A percentile compares a stretch with the other conserved stretches of the same genome.
Evolutionary conservation across 2,329 filamentous ascomycete genomes (phyloP).

Genomic region (Trichoderma brevicompactum): DNA sequence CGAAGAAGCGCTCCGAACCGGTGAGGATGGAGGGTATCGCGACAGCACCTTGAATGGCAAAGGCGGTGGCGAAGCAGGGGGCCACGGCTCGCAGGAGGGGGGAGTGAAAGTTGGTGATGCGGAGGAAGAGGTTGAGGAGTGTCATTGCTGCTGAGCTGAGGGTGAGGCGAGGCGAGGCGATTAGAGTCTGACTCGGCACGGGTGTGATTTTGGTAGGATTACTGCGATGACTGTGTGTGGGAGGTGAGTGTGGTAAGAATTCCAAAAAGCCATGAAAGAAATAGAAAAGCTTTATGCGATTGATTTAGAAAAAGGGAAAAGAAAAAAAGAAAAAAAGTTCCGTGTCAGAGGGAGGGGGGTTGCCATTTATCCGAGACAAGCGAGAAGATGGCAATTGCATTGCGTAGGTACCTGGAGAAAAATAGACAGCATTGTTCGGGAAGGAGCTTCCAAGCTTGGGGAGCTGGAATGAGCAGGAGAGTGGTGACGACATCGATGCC

Average conservation of each 20-base stretch:
- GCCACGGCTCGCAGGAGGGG: conserved; percentile 66
- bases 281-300: not conserved
- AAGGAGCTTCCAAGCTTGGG: not conserved
- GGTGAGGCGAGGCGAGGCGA: not conserved
- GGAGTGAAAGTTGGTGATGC: conserved; percentile 62
- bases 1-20: conserved; percentile 69
- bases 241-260: conserved; percentile 10
- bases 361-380: too few relatives aligned
- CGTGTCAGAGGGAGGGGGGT: not conserved
- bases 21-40: conserved; percentile 64
- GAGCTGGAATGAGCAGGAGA: not conserved
- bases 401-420: too few relatives aligned
- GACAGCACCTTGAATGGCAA: conserved; percentile 64
- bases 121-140: conserved; percentile 55
- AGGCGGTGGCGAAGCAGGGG: conserved; percentile 64
- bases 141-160: conserved; percentile 37
- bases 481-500: conserved; percentile 8
- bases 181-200: not conserved
- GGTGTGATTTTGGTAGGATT: not conserved
- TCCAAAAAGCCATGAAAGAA: not conserved
- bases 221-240: not conserved
- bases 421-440: not conserved
- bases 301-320: not conserved
- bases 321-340: not conserved
- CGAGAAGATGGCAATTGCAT: too few relatives aligned